Base-by-base conservation (phyloP, 2,329 filamentous ascomycete genomes). In the Coniochaeta sp. region DNA sequence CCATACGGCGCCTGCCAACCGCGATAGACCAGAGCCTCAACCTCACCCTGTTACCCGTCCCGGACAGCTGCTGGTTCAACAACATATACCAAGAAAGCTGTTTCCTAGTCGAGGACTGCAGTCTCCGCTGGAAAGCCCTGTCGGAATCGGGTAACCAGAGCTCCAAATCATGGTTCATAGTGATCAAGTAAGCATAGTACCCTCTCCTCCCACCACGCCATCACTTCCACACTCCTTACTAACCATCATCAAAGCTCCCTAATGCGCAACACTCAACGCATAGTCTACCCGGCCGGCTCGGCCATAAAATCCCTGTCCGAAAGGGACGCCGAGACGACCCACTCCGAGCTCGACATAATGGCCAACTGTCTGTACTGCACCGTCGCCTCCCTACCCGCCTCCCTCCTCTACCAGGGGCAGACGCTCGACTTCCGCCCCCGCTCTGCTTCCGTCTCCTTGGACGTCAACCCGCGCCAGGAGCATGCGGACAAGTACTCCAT, bases 161-260 rank as follows among this genome's bases (percentile, higher is more conserved):
- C 9, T 55, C 65, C 0, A 67, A 64, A 35, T 64, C 69, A 2
- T 71, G 69, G 69, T 70, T 67, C 50, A 61, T 71, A 24, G 62
- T 70, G 30, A 61, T 70, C 38, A 70, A 69, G 38, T 42, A 4
- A 42, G 38, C 26, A 30, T 30, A 30, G n/a, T n/a, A n/a, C n/a
- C n/a, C n/a, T 10, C 6, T 22, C 13, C 38, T 24, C 9, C 18
- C 20, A 9, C n/a, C n/a, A n/a, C n/a, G n/a, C n/a, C n/a, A n/a
- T 38, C 33, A 12, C 18, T 38, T 18, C 10, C 22, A 6, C 4
- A 38, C 14, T 20, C 5, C 38, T 2, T 42, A 9, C 38, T 42
- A 22, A 42, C 38, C 20, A 33, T 10, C 18, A 9, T 16, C 9
- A n/a, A 42, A 42, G 38, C 55, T 70, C 67, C 0, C 53, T 71